Base-by-base conservation (phyloP, 129 eudicot genomes). In the Kitagawia praeruptora region DNA sequence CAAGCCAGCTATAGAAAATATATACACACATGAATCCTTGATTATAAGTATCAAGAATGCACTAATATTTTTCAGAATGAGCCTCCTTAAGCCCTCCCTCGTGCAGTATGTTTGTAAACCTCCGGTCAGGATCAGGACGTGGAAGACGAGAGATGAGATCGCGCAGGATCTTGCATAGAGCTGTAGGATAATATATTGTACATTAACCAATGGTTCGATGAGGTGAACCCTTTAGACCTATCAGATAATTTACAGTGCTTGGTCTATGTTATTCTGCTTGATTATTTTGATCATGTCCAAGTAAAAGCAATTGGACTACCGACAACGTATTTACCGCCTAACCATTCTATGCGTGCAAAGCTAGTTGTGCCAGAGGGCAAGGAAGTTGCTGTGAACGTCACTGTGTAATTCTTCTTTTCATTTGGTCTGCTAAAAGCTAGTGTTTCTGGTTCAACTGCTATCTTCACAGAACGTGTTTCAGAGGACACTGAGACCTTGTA, bases 261-360 rank as follows among this genome's bases (percentile, higher is more conserved):
- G 56, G 54, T 80, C 76, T 79, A 31, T 49, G 79, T 66, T 73
- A 74, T 81, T 74, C 49, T 40, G 81, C 54, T 77, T 46, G n/a
- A 41, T 13, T 40, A 4, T 15, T 27, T n/a, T 34, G 76, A 76
- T 87, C 85, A 92, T 46, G 78, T 87, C 95, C 97, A 92, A 34
- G 88, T 89, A 48, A 91, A 84, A 39, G 89, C 93, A 46, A 90
- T 82, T 38, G 97, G 96, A 83, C 96, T 92, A 19, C 84, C 76
- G 67, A 93, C 93, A 7, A 82, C 73, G 74, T 89, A 81, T 42
- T 89, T 85, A 53, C 89, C 94, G 38, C 87, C 85, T 9, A 82
- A 80, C 97, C 97, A 93, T 54, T 82, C 83, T 12, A 93, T 77
- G 44, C 75, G 85, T 49, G 78, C 97, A 76, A 85, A 93, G 76